Conservation (phyloP, 441 rosid species). For the Sinapis alba region DNA sequence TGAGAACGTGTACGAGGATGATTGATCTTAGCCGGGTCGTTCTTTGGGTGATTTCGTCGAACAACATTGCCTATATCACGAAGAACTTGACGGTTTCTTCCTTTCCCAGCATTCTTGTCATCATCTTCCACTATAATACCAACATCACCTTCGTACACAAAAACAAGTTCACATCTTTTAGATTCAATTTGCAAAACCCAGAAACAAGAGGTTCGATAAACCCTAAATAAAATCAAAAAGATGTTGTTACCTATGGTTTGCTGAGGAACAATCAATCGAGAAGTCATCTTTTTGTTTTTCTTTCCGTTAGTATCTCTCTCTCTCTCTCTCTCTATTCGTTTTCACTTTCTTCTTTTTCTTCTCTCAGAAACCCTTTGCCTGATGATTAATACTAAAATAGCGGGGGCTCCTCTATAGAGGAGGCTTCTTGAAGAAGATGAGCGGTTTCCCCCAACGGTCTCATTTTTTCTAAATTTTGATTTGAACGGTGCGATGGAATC, state of each 20-base stretch:
- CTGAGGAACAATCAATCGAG: conserved; percentile 19
- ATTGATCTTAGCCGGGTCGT: conserved; percentile 35
- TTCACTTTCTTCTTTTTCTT: background rate
- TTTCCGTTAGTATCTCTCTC: background rate
- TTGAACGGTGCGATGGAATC: conserved; percentile 8
- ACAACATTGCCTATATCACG: conserved; percentile 86
- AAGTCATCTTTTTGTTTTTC: conserved; percentile 1
- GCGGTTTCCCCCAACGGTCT: conserved; percentile 30
- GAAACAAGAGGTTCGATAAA: background rate
- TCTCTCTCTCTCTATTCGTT: background rate
- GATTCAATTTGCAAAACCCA: conserved; percentile 3
- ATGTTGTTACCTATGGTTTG: conserved; percentile 23
- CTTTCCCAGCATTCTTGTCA: conserved; percentile 50
- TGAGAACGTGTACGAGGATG: conserved; percentile 75
- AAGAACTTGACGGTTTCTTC: conserved; percentile 72
- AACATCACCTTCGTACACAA: conserved; percentile 43
- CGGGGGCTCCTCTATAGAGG: conserved; percentile 14
- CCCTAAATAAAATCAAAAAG: conserved; percentile 1
- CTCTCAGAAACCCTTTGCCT: background rate
- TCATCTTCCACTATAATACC: conserved; percentile 41
- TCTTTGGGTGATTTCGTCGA: conserved; percentile 56
- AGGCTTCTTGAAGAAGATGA: conserved; percentile 37
- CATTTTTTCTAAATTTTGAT: conserved; percentile 6
- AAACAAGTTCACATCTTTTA: background rate
- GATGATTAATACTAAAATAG: background rate